Percentiles rank a stretch among this genome's conserved stretches.
Evolutionary conservation across 176 grass and related monocot genomes (phyloP).

Genomic region (Cenchrus americanus): DNA sequence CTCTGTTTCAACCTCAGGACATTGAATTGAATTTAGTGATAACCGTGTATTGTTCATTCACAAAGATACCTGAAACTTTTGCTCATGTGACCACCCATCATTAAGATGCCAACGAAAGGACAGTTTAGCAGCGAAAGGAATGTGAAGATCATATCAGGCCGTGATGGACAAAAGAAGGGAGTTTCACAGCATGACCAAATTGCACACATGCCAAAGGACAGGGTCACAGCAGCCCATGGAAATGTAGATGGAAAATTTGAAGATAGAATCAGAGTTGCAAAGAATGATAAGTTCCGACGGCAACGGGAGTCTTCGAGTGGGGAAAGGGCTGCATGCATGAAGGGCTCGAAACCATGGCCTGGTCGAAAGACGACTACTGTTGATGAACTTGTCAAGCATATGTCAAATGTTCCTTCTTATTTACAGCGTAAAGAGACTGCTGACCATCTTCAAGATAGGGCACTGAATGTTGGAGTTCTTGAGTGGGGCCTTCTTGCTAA

Average conservation of each 20-base stretch:
- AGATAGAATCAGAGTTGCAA: conserved; percentile 62
- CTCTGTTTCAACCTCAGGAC: conserved; percentile 23
- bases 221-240: conserved; percentile 24
- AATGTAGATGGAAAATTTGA: conserved; percentile 59
- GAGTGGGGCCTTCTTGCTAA: conserved; percentile 84
- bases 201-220: conserved; percentile 49
- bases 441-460: conserved; percentile 73
- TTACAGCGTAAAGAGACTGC: conserved; percentile 57
- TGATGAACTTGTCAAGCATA: conserved; percentile 92
- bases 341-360: conserved; percentile 91
- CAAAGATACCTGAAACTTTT: conserved; percentile 6
- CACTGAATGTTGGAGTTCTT: conserved; percentile 88
- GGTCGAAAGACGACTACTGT: conserved; percentile 50
- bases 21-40: conserved; percentile 23
- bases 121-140: conserved; percentile 47
- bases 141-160: conserved; percentile 34
- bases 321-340: conserved; percentile 47
- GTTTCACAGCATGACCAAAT: conserved; percentile 46
- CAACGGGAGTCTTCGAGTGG: conserved; percentile 37
- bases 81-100: conserved; percentile 48
- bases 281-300: conserved; percentile 49
- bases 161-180: conserved; percentile 43
- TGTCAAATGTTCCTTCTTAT: conserved; percentile 93
- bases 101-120: conserved; percentile 56
- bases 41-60: conserved; percentile 28